Conservation (phyloP, 2,329 filamentous ascomycete genomes). For the Berkeleyomyces rouxiae region DNA sequence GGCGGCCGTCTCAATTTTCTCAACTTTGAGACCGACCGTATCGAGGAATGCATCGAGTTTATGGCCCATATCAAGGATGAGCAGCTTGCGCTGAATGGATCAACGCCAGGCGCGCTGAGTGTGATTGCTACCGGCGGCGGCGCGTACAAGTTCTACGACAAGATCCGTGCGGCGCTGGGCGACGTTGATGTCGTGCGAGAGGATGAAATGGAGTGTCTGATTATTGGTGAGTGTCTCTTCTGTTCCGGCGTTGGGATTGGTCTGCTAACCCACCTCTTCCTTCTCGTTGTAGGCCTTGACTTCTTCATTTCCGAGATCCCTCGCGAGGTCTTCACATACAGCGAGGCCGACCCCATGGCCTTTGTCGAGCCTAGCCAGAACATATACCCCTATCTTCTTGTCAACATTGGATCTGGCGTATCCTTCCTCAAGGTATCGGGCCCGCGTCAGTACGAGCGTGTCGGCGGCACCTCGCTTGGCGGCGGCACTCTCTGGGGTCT, state of each 20-base stretch:
- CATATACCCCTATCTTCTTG: constrained; percentile 90
- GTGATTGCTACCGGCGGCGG: constrained; percentile 95
- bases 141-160: constrained; percentile 92
- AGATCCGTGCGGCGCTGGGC: constrained; percentile 56
- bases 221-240: constrained; percentile 48
- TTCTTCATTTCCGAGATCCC: constrained; percentile 99
- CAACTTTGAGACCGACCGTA: constrained; percentile 88
- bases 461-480: constrained; percentile 85
- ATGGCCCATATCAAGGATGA: constrained; percentile 74
- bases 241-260: not conserved
- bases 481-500: constrained; percentile 97
- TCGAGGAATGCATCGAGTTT: constrained; percentile 85
- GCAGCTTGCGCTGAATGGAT: constrained; percentile 60
- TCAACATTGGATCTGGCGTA: constrained; percentile 95
- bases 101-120: constrained; percentile 54
- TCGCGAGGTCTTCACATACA: constrained; percentile 92
- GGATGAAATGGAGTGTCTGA: constrained; percentile 97
- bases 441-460: constrained; percentile 69
- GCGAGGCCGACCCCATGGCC: constrained; percentile 76
- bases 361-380: constrained; percentile 63
- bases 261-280: constrained; percentile 13
- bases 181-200: constrained; percentile 80
- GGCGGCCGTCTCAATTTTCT: constrained; percentile 89
- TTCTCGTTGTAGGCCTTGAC: constrained; percentile 51
- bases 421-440: constrained; percentile 95